These are phyloP conservation scores for Lantana camara DNA, from an alignment of 257 asterid genomes.

Conservation along the genomic window DNA sequence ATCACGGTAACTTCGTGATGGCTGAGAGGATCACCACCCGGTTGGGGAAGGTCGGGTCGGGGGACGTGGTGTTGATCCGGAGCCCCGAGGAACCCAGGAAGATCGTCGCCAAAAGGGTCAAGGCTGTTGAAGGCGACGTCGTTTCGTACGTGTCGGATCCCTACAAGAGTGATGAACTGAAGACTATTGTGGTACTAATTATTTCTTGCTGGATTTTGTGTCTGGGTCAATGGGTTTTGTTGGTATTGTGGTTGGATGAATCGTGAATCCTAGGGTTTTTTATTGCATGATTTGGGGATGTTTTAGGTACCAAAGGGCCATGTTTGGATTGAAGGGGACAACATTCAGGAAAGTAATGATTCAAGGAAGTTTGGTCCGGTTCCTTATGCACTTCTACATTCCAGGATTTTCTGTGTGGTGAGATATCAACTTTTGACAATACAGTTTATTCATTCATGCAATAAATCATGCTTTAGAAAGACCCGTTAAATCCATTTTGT, in stretches of 20 bases:
- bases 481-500: background rate
- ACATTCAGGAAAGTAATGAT: slow-evolving; percentile 45
- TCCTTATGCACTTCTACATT: slow-evolving; percentile 66
- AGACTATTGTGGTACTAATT: slow-evolving; percentile 50
- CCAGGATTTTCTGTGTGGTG: slow-evolving; percentile 61
- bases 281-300: too few species aligned
- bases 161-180: slow-evolving; percentile 33
- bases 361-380: slow-evolving; percentile 78
- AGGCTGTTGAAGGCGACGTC: slow-evolving; percentile 67
- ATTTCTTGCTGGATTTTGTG: background rate
- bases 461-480: background rate
- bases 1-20: slow-evolving; percentile 50
- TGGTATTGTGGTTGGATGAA: too few species aligned
- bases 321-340: slow-evolving; percentile 89
- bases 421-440: slow-evolving; percentile 22
- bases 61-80: slow-evolving; percentile 68
- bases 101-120: slow-evolving; percentile 58
- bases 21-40: slow-evolving; percentile 57
- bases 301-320: slow-evolving; percentile 80
- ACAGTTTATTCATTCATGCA: background rate
- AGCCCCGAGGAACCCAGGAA: slow-evolving; percentile 64
- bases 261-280: too few species aligned
- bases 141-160: slow-evolving; percentile 46
- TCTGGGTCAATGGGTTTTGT: background rate
- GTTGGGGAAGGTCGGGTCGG: slow-evolving; percentile 53